Conservation (phyloP, 2,329 filamentous ascomycete species). For the Aspergillus chevalieri region DNA sequence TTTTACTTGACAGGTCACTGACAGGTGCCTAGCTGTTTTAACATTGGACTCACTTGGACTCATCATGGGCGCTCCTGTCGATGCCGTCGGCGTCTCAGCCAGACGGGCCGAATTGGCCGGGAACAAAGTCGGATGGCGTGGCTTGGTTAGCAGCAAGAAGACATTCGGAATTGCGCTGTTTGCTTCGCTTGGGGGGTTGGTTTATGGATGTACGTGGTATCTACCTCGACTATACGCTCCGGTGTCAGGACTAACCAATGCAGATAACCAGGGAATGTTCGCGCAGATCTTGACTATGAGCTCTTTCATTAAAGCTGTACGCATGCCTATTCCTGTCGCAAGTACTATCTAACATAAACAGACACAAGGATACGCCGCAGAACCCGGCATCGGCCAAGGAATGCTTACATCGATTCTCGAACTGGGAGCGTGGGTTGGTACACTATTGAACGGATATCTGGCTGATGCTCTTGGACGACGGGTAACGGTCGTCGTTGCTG, state of each 20-base stretch:
- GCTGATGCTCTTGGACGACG: conserved; percentile 32
- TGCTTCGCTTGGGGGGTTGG: conserved; percentile 46
- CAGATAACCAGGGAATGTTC: conserved; percentile 68
- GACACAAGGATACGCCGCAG: conserved; percentile 23
- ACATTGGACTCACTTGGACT: neutral
- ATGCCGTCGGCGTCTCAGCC: conserved; percentile 20
- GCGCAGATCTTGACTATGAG: conserved; percentile 57
- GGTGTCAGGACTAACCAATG: neutral
- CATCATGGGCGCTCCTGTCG: conserved; percentile 5
- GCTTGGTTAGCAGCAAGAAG: conserved; percentile 48
- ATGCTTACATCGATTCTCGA: conserved; percentile 38
- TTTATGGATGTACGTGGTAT: conserved; percentile 51
- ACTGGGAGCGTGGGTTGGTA: conserved; percentile 35
- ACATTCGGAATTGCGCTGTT: conserved; percentile 53
- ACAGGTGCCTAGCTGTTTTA: neutral
- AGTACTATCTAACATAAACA: conserved; percentile 3
- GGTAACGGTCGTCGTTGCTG: conserved; percentile 27
- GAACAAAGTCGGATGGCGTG: conserved; percentile 38
- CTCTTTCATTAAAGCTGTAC: conserved; percentile 42
- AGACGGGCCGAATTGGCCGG: conserved; percentile 30
- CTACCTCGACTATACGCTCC: neutral
- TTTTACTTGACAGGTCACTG: too few relatives aligned
- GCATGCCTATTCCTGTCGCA: conserved; percentile 20
- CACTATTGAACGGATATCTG: conserved; percentile 32
- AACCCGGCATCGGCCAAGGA: conserved; percentile 23